Conservation (phyloP, 352 stramenopile genomes). For the Globisporangium alternatum region DNA sequence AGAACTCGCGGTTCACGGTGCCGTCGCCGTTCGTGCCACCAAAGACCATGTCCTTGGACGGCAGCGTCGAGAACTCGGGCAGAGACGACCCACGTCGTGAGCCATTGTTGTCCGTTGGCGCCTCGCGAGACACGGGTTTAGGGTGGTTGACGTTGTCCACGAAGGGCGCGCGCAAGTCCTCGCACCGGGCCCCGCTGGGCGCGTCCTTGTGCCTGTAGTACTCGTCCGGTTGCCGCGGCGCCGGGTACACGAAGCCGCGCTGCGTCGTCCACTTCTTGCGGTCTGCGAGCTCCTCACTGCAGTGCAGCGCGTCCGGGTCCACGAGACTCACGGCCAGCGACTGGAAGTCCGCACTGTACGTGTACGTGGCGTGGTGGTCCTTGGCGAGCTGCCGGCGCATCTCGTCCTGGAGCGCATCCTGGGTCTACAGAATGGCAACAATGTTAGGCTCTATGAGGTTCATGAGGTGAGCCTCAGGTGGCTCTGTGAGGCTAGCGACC, state of each 20-base stretch:
- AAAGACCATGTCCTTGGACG: constrained; percentile 87
- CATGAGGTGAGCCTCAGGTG: background rate
- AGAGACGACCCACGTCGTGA: background rate
- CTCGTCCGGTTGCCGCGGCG: constrained; percentile 54
- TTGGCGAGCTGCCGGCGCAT: constrained; percentile 59
- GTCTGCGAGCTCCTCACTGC: constrained; percentile 41
- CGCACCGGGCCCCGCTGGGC: constrained; percentile 71
- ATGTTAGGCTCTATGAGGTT: background rate
- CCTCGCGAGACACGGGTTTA: constrained; percentile 51
- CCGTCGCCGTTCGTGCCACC: constrained; percentile 78
- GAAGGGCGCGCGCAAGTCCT: constrained; percentile 82
- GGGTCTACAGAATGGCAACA: constrained; percentile 36
- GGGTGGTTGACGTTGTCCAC: constrained; percentile 80
- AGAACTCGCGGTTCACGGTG: constrained; percentile 69
- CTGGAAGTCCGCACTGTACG: constrained; percentile 87
- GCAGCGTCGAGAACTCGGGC: constrained; percentile 72
- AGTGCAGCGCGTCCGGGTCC: constrained; percentile 56
- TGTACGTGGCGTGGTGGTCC: constrained; percentile 70
- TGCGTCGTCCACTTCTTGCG: constrained; percentile 80
- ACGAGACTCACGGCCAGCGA: constrained; percentile 82
- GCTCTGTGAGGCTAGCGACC: background rate
- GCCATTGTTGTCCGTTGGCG: constrained; percentile 9
- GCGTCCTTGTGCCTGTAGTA: constrained; percentile 70
- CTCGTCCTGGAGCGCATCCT: constrained; percentile 82
- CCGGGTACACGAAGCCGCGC: constrained; percentile 87